phyloP scores from a whole-genome alignment of 2,329 filamentous ascomycete genomes.

The Diaporthe eres region DNA sequence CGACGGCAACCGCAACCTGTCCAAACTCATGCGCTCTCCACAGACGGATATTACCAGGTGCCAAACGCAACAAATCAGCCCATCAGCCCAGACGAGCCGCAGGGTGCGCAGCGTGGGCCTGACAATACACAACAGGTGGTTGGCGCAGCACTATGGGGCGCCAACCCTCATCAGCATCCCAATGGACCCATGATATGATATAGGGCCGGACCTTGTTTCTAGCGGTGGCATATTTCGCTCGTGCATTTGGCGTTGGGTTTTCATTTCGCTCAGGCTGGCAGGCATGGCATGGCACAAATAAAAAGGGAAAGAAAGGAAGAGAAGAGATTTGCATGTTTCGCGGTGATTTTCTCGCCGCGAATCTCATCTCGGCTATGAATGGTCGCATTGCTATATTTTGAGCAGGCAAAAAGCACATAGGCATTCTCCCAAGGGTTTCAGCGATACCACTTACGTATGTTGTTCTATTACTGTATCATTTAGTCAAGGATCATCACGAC shows the following conservation, averaged over 20 bases:
- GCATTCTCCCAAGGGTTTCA: slow-evolving; percentile 25
- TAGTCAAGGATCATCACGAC: not conserved
- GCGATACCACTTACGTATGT: slow-evolving; percentile 24
- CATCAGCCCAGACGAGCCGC: slow-evolving; percentile 33
- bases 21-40: slow-evolving; percentile 15
- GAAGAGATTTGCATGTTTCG: slow-evolving; percentile 19
- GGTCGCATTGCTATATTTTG: slow-evolving; percentile 1
- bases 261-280: slow-evolving; percentile 20
- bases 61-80: slow-evolving; percentile 25
- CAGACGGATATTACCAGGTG: slow-evolving; percentile 31
- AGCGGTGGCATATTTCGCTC: not conserved
- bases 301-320: not conserved
- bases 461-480: slow-evolving; percentile 15
- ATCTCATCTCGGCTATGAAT: not conserved
- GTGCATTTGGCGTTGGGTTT: slow-evolving; percentile 32
- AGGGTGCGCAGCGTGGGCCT: slow-evolving; percentile 43
- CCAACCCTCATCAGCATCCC: slow-evolving; percentile 38
- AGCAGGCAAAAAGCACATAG: slow-evolving; percentile 9
- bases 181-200: slow-evolving; percentile 40
- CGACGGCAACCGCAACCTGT: slow-evolving; percentile 23
- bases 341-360: not conserved
- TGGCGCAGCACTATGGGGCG: slow-evolving; percentile 53
- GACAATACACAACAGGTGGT: slow-evolving; percentile 50
- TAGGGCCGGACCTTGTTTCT: slow-evolving; percentile 18
- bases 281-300: slow-evolving; percentile 27